Base-by-base conservation (phyloP, 148 eudicot species). In the Fagopyrum homotropicum region DNA sequence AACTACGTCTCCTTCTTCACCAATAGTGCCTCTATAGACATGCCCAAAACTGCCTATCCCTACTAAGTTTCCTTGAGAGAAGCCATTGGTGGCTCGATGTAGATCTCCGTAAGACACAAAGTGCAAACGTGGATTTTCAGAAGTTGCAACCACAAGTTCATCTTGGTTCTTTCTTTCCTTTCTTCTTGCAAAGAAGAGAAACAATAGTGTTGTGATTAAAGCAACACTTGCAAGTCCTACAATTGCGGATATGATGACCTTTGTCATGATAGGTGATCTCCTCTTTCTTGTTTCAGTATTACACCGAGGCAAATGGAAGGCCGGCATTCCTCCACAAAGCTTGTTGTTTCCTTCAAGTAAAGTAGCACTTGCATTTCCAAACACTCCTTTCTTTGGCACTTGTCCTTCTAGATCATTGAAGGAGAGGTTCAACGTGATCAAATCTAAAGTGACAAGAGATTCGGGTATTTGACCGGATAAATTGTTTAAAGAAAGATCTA, bases 401-500 rank as follows among this genome's bases (percentile, higher is more conserved):
- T 22, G 26, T 22, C 26, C 26, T 22, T 22, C 26, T 22, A 22
- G 26, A 22, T 22, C 26, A 22, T 22, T 22, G 26, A 22, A 22
- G 26, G 26, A 22, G 26, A 22, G 26, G 26, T 22, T 22, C 26
- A 22, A 22, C 51, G 7, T 4, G 3, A 8, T 2, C 72, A 80
- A 22, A 22, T 22, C 26, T 22, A 22, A 22, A 22, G 26, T 22
- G 26, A 22, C 55, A 6, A 80, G 54, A 35, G 60, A 61, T 7
- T 6, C 55, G 4, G 82, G 82, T 10, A 80, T 75, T 63, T 50
- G 68, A 3, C 82, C 82, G 12, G 76, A 72, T 12, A 80, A 1
- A 35, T 72, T 60, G 69, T 80, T 80, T 2, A 9, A 5, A 4
- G 82, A 70, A 45, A 75, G 75, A 79, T 79, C 78, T 30, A 79